These are phyloP conservation scores for Cytospora leucostoma DNA, from an alignment of 2,329 filamentous ascomycete genomes.

Conservation along the genomic window DNA sequence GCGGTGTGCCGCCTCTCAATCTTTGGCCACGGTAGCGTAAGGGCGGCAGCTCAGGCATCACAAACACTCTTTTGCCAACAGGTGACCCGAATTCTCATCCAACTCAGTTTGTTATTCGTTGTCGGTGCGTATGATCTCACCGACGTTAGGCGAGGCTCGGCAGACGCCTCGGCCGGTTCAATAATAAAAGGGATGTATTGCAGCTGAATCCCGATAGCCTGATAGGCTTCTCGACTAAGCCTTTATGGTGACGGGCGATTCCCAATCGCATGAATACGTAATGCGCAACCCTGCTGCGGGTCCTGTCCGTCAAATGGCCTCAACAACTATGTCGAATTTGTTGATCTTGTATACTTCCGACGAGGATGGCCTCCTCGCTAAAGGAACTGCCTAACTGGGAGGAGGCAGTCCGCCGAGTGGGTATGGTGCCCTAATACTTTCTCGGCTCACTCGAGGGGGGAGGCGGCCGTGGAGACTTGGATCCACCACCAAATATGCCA, in stretches of 20 bases:
- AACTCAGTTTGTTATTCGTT: not conserved
- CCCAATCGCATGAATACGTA: not conserved
- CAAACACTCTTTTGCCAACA: not conserved
- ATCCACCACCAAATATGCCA: not conserved
- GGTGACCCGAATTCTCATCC: not conserved
- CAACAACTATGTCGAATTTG: too few relatives aligned
- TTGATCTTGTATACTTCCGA: not conserved
- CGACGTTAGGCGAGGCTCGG: not conserved
- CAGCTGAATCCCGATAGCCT: not conserved
- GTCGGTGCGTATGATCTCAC: not conserved
- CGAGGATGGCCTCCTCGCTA: not conserved
- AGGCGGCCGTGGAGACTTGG: slow-evolving; percentile 6
- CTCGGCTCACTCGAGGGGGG: not conserved
- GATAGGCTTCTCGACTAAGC: not conserved
- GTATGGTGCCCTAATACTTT: not conserved
- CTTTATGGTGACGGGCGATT: not conserved
- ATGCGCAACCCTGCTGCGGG: not conserved
- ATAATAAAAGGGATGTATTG: not conserved
- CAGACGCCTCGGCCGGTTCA: not conserved
- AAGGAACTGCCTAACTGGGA: not conserved
- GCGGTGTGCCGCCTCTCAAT: not conserved
- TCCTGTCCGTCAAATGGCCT: not conserved
- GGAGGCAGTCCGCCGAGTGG: not conserved
- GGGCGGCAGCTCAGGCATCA: not conserved
- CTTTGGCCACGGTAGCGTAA: not conserved